A percentile compares a stretch with the other conserved stretches of the same genome.
These are phyloP conservation scores for Cetraspora pellucida DNA, from an alignment of 192 early-diverging fungal species.

Conservation along the genomic window DNA sequence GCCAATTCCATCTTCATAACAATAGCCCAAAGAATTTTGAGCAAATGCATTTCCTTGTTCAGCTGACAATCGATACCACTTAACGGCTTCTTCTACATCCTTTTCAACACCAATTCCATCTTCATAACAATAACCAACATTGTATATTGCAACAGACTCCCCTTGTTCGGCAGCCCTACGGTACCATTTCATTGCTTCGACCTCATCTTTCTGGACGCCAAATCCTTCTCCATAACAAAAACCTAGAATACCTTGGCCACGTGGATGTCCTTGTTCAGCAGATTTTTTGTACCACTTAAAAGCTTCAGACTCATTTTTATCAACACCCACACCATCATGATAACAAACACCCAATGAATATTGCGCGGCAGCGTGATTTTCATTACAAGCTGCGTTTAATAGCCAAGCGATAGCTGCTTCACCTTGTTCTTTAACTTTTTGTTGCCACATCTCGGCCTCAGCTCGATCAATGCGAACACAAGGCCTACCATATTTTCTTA, in stretches of 20 bases:
- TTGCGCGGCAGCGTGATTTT: slow-evolving; percentile 62
- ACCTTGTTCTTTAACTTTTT: slow-evolving; percentile 61
- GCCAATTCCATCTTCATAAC: slow-evolving; percentile 84
- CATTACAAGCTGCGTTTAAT: slow-evolving; percentile 55
- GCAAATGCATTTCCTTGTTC: slow-evolving; percentile 80
- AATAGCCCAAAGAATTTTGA: slow-evolving; percentile 82
- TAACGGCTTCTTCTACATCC: slow-evolving; percentile 54
- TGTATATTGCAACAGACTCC: slow-evolving; percentile 65
- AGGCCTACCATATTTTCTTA: slow-evolving; percentile 80
- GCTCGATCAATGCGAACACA: slow-evolving; percentile 74
- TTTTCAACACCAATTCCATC: slow-evolving; percentile 63
- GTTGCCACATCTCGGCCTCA: slow-evolving; percentile 79
- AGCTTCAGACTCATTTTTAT: slow-evolving; percentile 64
- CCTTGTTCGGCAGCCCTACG: slow-evolving; percentile 60
- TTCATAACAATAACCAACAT: slow-evolving; percentile 67
- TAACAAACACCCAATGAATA: slow-evolving; percentile 78
- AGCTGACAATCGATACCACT: slow-evolving; percentile 71
- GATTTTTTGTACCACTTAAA: slow-evolving; percentile 72
- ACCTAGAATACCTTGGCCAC: slow-evolving; percentile 73
- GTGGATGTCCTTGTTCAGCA: slow-evolving; percentile 63
- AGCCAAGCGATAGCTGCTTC: slow-evolving; percentile 66
- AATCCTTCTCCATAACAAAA: slow-evolving; percentile 86
- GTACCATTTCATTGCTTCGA: slow-evolving; percentile 70
- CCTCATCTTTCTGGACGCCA: slow-evolving; percentile 67
- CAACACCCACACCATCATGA: slow-evolving; percentile 75